phyloP scores from a whole-genome alignment of 2,329 filamentous ascomycete species.

The Colletotrichum cereale region DNA sequence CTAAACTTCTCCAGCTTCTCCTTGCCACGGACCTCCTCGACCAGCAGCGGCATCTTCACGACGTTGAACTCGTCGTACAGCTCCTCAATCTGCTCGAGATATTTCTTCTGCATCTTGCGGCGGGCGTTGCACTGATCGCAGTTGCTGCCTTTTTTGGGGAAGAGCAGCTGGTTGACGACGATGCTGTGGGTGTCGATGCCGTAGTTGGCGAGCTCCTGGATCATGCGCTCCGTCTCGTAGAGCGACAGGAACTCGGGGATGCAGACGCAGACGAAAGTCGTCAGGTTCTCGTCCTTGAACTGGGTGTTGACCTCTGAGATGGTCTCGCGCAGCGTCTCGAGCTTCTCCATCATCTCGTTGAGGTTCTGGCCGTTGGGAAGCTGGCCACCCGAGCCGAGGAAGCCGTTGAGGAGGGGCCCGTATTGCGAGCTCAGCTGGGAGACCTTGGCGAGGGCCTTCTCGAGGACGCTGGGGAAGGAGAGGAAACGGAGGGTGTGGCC shows the following conservation, averaged over 20 bases:
- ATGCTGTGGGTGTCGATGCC: constrained; percentile 97
- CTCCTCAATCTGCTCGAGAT: constrained; percentile 98
- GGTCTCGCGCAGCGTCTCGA: constrained; percentile 92
- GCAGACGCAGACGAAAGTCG: constrained; percentile 97
- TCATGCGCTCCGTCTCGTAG: constrained; percentile 99
- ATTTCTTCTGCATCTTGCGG: constrained; percentile 99
- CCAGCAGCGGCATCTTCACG: constrained; percentile 95
- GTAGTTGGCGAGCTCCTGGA: constrained; percentile 94
- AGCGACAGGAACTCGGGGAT: constrained; percentile 97
- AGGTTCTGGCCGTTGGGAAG: constrained; percentile 95
- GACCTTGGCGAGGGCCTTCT: constrained; percentile 98
- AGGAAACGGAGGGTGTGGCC: constrained; percentile 98
- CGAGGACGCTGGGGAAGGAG: constrained; percentile 96
- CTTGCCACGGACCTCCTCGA: constrained; percentile 96
- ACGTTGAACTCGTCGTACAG: constrained; percentile 99
- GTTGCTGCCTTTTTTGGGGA: constrained; percentile 84
- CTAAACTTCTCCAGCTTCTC: constrained; percentile 93
- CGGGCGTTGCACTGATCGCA: constrained; percentile 97
- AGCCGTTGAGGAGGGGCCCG: constrained; percentile 93
- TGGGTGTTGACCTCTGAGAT: constrained; percentile 97
- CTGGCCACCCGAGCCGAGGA: constrained; percentile 81
- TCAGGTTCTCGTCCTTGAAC: constrained; percentile 96
- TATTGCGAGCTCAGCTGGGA: constrained; percentile 95
- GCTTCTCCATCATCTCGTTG: constrained; percentile 91
- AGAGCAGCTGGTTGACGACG: constrained; percentile 97